Evolutionary conservation across 331 rosid genomes (phyloP).

Genomic region (Cydonia oblonga): DNA sequence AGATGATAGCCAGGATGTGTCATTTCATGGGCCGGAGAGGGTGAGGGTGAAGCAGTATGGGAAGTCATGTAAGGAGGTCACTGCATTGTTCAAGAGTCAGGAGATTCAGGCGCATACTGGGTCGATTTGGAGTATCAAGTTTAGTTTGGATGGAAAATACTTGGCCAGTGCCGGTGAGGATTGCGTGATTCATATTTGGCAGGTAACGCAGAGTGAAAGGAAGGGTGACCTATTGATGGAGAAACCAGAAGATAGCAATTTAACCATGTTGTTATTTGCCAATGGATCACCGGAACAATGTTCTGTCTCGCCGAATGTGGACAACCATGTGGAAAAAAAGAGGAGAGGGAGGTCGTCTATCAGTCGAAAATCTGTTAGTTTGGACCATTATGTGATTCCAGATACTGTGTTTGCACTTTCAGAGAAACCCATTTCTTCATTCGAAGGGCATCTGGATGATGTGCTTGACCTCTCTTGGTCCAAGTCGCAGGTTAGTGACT

Average conservation of each 20-base stretch:
- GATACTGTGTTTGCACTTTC: constrained; percentile 63
- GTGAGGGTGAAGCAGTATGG: constrained; percentile 81
- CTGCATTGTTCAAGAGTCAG: constrained; percentile 72
- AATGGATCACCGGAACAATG: constrained; percentile 72
- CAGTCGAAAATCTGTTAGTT: constrained; percentile 68
- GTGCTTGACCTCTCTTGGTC: constrained; percentile 99
- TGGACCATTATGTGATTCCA: constrained; percentile 63
- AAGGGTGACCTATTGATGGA: constrained; percentile 74
- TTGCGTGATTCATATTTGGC: constrained; percentile 86
- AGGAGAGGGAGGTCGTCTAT: constrained; percentile 75
- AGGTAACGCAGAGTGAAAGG: constrained; percentile 73
- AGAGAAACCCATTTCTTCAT: constrained; percentile 79
- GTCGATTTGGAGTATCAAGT: constrained; percentile 86
- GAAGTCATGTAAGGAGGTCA: constrained; percentile 63
- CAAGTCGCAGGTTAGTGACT: constrained; percentile 81
- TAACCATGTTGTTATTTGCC: constrained; percentile 40
- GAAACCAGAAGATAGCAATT: constrained; percentile 47
- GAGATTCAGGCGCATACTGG: constrained; percentile 93
- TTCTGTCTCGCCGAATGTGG: constrained; percentile 41
- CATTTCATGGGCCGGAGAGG: constrained; percentile 84
- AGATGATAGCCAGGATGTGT: constrained; percentile 84
- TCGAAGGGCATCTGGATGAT: constrained; percentile 72
- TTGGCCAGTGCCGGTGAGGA: constrained; percentile 98
- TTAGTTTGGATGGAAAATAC: constrained; percentile 90
- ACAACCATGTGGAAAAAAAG: constrained; percentile 56